Evolutionary conservation across 2,329 filamentous ascomycete genomes (phyloP), one percentile per base, ranked within the genome.

Genomic region (Pseudocercospora ulei): DNA sequence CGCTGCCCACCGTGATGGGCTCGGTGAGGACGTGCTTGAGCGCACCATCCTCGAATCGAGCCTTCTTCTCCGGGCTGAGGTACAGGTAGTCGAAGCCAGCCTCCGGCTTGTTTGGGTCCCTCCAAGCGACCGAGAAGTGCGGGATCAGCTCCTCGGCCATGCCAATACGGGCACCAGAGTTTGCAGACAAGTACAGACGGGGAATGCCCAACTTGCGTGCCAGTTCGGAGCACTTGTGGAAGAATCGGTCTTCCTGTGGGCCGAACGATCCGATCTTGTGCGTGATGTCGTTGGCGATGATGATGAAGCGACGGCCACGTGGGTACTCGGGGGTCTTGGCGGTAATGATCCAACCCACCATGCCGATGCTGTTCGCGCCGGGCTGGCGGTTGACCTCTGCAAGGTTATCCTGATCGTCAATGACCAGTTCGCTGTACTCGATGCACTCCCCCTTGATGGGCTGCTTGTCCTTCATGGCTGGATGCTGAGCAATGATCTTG

Each of bases 251-350:
- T 69, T 98, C 90, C 66, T 81, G 80, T 25, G 90, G 90, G 36
- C 90, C 90, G 62, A 98, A 98, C 1, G 85, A 94, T 58, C 90
- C 90, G 62, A 96, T 98, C 73, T 92, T 92, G 75, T 85, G 96
- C 11, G 90, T 98, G 63, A 98, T 98, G 60, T 98, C 90, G 73
- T 98, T 98, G 72, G 90, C 87, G 48, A 98, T 80, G 50, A 98
- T 84, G 60, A 98, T 78, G 66, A 96, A 95, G 59, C 83, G 83
- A 52, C 90, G 78, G 43, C 90, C 90, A 49, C 76, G 75, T 42
- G 90, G 88, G 62, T 98, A 98, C 65, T 98, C 90, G 6, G 90
- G 90, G 1, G 90, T 96, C 61, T 78, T 85, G 9, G 87, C 90
- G 46, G 84, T 92, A 62, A 96, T 80, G 51, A 96, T 75, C 90